Base-by-base conservation (phyloP, 2,329 filamentous ascomycete species). In the Fusarium praegraminearum region DNA sequence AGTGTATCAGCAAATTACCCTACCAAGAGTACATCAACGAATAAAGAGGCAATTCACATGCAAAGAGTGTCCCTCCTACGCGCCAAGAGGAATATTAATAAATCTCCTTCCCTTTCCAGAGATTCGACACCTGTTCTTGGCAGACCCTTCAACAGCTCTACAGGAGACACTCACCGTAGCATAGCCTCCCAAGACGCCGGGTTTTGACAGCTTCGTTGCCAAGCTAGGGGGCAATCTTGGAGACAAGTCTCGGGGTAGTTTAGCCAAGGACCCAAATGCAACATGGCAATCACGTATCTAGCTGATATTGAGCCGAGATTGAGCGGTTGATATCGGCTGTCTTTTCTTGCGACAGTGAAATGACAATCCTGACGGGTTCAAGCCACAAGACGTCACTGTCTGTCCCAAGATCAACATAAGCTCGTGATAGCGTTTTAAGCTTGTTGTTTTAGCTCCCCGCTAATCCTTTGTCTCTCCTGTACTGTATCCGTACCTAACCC, bases 351-450 rank as follows among this genome's bases (percentile, higher is more conserved):
- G 5, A 18, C 16, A 20, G 20, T 22, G 3, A n/a, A n/a, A n/a
- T n/a, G n/a, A n/a, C n/a, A n/a, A n/a, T n/a, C n/a, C n/a, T n/a
- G n/a, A n/a, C n/a, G n/a, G n/a, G n/a, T 22, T 22, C 44, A 46
- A 32, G 44, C 44, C 44, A 45, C 59, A 32, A n/a, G 38, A 53
- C 54, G 54, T 66, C 62, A 66, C 47, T 15, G n/a, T 22, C 3
- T 22, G 5, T 33, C 6, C 7, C 12, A 16, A 13, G 22, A 50
- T 50, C 46, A 50, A 4, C 46, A 50, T 15, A 12, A 51, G 35
- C 24, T 52, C 24, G 61, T 54, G 62, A 67, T 67, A 57, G 43
- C 47, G 24, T 55, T 70, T 70, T 72, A 71, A 72, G 69, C 47
- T 71, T 72, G 62, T 28, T 44, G 12, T 18, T 51, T 67, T 70